phyloP scores from a whole-genome alignment of 2,329 filamentous ascomycete species.

The Dothistroma pini region DNA sequence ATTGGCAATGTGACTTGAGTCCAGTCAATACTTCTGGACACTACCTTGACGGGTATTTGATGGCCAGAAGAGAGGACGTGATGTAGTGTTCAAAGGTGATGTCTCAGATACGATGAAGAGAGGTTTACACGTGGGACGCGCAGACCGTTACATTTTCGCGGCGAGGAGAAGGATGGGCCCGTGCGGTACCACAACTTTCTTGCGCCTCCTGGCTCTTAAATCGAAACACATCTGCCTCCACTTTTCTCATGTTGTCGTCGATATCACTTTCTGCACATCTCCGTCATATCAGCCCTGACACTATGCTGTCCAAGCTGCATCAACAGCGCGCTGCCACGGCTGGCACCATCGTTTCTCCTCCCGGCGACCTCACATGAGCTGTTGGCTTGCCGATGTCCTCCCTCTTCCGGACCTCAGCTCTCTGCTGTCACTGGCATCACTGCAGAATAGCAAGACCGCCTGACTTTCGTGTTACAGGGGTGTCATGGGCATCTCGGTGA shows the following conservation, averaged over 20 bases:
- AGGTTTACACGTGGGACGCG: constrained; percentile 7
- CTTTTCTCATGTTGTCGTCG: not conserved
- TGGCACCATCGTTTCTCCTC: not conserved
- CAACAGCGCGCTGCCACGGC: not conserved
- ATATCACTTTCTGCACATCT: constrained; percentile 1
- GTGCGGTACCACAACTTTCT: not conserved
- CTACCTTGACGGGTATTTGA: not conserved
- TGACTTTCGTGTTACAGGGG: not conserved
- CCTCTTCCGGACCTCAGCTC: not conserved
- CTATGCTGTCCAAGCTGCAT: not conserved
- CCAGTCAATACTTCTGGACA: not conserved
- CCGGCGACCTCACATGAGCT: not conserved
- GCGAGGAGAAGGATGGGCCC: not conserved
- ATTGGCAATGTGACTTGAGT: not conserved
- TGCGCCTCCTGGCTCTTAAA: not conserved
- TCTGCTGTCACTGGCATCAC: not conserved
- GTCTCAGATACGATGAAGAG: constrained; percentile 1
- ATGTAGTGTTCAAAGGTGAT: not conserved
- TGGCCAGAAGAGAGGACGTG: not conserved
- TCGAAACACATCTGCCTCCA: not conserved
- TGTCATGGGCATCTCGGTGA: not conserved
- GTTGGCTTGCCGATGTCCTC: not conserved
- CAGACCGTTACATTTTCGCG: not conserved
- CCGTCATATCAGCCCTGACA: not conserved
- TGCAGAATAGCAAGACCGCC: not conserved